Evolutionary conservation across 1,139 yeast genomes (phyloP).

Genomic region (Geotrichum restrictum): DNA sequence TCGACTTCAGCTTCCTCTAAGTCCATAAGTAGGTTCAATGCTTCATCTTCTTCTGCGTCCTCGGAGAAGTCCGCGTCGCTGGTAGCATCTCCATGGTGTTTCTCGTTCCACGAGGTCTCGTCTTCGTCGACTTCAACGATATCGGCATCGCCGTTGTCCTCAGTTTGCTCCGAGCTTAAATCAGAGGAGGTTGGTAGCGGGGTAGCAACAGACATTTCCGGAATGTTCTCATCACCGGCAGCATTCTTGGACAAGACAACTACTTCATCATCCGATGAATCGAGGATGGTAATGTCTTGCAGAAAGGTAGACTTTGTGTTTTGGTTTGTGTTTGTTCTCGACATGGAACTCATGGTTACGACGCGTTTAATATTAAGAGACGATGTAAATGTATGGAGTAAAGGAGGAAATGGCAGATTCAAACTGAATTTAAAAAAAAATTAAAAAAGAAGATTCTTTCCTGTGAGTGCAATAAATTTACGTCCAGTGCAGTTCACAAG

Average conservation of each 20-base stretch:
- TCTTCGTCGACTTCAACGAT: background rate
- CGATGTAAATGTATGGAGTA: too few species aligned
- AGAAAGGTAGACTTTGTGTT: background rate
- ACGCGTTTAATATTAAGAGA: too few species aligned
- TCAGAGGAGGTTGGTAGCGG: slow-evolving; percentile 4
- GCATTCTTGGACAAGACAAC: background rate
- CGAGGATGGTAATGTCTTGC: background rate
- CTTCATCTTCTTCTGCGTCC: background rate
- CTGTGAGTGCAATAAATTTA: too few species aligned
- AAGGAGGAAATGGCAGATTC: too few species aligned
- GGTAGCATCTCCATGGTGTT: too few species aligned
- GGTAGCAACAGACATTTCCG: background rate
- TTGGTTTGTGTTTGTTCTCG: too few species aligned
- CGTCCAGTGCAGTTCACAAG: too few species aligned
- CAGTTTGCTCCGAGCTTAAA: background rate
- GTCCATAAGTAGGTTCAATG: background rate
- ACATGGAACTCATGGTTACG: too few species aligned
- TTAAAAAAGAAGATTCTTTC: too few species aligned
- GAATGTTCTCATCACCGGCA: background rate
- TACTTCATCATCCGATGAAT: background rate
- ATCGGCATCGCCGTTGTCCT: background rate
- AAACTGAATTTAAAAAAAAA: background rate
- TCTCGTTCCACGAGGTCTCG: too few species aligned
- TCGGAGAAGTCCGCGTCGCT: background rate
- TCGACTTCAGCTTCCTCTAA: too few species aligned